Percentiles rank a stretch among this genome's conserved stretches.
phyloP scores from a whole-genome alignment of 2,329 filamentous ascomycete genomes.

The Lasiodiplodia sp. region DNA sequence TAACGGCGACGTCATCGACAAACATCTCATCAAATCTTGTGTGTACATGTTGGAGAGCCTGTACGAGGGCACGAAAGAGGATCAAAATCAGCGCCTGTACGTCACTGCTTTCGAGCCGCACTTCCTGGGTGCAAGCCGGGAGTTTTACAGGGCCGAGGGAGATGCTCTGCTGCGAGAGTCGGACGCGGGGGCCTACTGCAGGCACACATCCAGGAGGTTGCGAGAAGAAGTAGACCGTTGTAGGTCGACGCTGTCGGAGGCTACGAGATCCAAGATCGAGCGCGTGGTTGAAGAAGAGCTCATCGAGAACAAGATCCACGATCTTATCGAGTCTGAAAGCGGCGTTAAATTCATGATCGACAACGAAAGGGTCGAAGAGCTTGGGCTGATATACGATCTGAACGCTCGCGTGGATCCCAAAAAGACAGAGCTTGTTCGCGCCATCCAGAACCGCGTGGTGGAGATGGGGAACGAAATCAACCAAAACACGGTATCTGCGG shows the following conservation, averaged over 20 bases:
- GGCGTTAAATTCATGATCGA: constrained; percentile 91
- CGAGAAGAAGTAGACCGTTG: constrained; percentile 84
- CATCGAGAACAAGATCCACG: constrained; percentile 77
- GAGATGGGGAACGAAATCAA: constrained; percentile 87
- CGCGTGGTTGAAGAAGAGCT: constrained; percentile 81
- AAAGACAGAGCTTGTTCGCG: constrained; percentile 73
- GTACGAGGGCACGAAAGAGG: constrained; percentile 81
- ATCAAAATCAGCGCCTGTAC: constrained; percentile 82
- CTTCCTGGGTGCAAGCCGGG: constrained; percentile 73
- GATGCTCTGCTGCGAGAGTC: constrained; percentile 75
- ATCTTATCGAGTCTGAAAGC: constrained; percentile 86
- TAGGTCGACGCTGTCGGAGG: constrained; percentile 76
- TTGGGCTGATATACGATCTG: constrained; percentile 81
- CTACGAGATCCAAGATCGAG: constrained; percentile 76
- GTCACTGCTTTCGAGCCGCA: constrained; percentile 80
- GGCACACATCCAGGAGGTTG: constrained; percentile 76
- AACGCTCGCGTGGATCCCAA: constrained; percentile 78
- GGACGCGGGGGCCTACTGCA: constrained; percentile 83
- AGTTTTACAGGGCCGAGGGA: constrained; percentile 81
- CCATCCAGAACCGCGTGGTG: constrained; percentile 76
- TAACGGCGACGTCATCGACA: constrained; percentile 87
- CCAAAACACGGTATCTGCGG: constrained; percentile 55
- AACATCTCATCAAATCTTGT: constrained; percentile 80
- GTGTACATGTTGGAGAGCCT: constrained; percentile 89
- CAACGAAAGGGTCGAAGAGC: constrained; percentile 80